Evolutionary conservation across 768 basidiomycete species (phyloP), one percentile per base, ranked within the genome.

Genomic region (Suillus occidentalis): DNA sequence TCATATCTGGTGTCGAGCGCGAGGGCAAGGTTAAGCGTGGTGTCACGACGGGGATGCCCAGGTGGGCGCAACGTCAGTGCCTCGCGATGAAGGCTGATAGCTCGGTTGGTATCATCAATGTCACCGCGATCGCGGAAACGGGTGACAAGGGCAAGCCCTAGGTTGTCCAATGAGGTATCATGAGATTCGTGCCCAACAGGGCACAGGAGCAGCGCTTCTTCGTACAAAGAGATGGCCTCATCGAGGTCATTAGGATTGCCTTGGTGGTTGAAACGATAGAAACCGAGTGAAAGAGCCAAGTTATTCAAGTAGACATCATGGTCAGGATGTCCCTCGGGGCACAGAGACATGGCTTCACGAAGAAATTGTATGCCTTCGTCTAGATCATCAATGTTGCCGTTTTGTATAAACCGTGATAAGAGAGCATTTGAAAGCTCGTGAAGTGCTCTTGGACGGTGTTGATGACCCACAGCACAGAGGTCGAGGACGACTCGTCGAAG

Each of bases 391-490:
- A 52, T 28, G 25, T 6, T 25, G 22, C 49, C 49, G 13, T 3
- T 4, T 25, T 16, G 22, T 14, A 0, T 1, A 50, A 25, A 50
- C 3, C 13, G 22, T 50, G 6, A 6, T 7, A 0, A 0, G 6
- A 50, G 13, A 25, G 22, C 12, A 6, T 3, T 4, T 14, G 22
- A 13, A 7, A 50, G 49, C 12, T 14, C 0, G 49, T 14, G 0
- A 13, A 50, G 49, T 14, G 22, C 25, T 6, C 6, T 2, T 2
- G 49, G 22, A 50, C 22, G 49, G 49, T 8, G 3, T 50, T 25
- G 22, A 50, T 50, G 22, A 2, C 25, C 49, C 22, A 7, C 13
- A 25, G 49, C 22, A 50, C 49, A 50, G 22, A 50, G 22, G 6
- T 25, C 6, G 22, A 50, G 49, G 2, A 50, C 22, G 13, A 50